Evolutionary conservation across 148 eudicot genomes (phyloP).

Genomic region (Camellia lanceoleosa): DNA sequence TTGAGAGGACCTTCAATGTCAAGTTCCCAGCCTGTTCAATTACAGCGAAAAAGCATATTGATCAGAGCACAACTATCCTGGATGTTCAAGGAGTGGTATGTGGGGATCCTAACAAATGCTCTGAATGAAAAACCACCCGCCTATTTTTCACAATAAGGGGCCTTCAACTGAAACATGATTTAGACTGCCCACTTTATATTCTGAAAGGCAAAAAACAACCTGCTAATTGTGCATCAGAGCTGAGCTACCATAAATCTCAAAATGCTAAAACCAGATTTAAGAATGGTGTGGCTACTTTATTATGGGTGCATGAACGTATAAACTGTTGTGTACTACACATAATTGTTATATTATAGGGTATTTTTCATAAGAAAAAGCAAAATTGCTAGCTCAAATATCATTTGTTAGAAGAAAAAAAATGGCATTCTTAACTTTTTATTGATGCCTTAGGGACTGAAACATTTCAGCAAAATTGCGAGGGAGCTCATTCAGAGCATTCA

Average conservation of each 20-base stretch:
- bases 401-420: background rate
- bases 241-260: background rate
- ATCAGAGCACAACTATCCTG: conserved; percentile 86
- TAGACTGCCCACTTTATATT: background rate
- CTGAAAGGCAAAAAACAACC: background rate
- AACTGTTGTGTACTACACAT: background rate
- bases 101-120: background rate
- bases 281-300: background rate
- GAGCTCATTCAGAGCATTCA: conserved; percentile 80
- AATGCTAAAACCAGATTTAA: background rate
- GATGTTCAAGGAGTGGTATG: conserved; percentile 98
- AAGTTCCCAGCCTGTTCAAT: conserved; percentile 87
- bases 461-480: conserved; percentile 78
- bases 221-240: background rate
- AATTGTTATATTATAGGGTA: background rate
- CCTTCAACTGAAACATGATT: conserved; percentile 5
- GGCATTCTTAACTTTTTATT: background rate
- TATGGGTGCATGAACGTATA: background rate
- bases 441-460: conserved; percentile 66
- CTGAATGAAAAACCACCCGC: background rate
- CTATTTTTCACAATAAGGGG: background rate
- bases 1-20: conserved; percentile 62
- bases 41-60: conserved; percentile 77
- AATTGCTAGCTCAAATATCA: background rate
- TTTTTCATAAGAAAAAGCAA: background rate